These are phyloP conservation scores for Ganoderma sinense DNA, from an alignment of 1,284 basidiomycete genomes.

Conservation along the genomic window DNA sequence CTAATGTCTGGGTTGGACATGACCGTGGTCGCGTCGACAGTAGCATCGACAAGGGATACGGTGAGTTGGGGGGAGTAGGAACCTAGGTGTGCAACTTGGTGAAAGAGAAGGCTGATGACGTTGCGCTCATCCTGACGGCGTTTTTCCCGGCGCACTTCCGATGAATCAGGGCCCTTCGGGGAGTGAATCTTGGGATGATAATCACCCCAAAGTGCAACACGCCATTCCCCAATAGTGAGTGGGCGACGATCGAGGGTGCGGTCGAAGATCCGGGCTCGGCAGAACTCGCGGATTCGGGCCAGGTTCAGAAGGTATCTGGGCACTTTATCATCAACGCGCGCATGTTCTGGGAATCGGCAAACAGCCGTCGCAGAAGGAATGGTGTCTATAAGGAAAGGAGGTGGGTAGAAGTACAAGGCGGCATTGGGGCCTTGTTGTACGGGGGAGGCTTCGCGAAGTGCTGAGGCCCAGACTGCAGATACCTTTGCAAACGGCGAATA, in stretches of 20 bases:
- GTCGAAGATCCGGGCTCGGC: conserved; percentile 12
- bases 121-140: conserved; percentile 10
- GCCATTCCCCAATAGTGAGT: conserved; percentile 15
- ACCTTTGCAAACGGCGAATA: neutral
- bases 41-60: neutral
- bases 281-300: conserved; percentile 13
- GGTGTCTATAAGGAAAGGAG: conserved; percentile 10
- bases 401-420: conserved; percentile 12
- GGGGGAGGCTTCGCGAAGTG: neutral
- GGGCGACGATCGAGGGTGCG: neutral
- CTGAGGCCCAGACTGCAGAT: neutral
- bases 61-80: neutral
- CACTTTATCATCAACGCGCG: conserved; percentile 7
- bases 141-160: neutral
- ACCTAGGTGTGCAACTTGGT: neutral
- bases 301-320: conserved; percentile 14
- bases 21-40: neutral
- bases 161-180: neutral
- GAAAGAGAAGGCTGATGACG: conserved; percentile 5
- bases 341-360: neutral
- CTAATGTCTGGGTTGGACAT: neutral
- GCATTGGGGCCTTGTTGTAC: neutral
- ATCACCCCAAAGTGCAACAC: conserved; percentile 15
- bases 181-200: neutral
- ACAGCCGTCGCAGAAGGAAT: neutral